A percentile compares a stretch with the other conserved stretches of the same genome.
phyloP scores from a whole-genome alignment of 371 early-diverging fungal species.

The Lichtheimia corymbifera region DNA sequence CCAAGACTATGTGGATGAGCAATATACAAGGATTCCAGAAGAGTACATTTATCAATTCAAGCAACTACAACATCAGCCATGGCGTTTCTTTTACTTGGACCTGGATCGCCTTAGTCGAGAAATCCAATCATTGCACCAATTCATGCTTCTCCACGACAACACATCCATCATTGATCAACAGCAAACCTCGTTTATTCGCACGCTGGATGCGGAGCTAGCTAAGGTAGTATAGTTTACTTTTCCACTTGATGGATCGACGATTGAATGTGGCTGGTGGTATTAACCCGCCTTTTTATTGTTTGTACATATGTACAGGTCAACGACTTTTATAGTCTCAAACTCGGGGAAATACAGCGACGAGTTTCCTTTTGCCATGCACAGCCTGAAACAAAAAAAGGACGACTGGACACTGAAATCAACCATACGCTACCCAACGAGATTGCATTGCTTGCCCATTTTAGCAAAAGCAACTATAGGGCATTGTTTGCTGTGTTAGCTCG shows the following conservation, averaged over 20 bases:
- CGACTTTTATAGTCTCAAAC: constrained; percentile 13
- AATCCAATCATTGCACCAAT: background rate
- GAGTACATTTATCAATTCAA: background rate
- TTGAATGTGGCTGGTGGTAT: too few relatives aligned
- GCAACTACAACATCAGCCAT: constrained; percentile 1
- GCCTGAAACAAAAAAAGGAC: background rate
- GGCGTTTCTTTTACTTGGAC: constrained; percentile 12
- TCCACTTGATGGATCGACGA: too few relatives aligned
- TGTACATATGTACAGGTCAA: constrained; percentile 7
- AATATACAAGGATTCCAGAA: background rate
- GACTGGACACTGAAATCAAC: background rate
- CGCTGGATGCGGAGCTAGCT: constrained; percentile 3
- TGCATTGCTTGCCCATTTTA: background rate
- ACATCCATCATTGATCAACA: too few relatives aligned
- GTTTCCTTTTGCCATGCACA: constrained; percentile 3
- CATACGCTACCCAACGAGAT: constrained; percentile 3
- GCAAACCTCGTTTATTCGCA: constrained; percentile 1
- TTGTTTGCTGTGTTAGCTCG: constrained; percentile 6
- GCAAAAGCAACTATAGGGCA: constrained; percentile 1
- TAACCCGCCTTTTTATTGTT: too few relatives aligned
- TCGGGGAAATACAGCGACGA: constrained; percentile 13
- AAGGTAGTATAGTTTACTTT: background rate
- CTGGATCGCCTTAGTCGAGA: constrained; percentile 1
- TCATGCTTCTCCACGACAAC: background rate
- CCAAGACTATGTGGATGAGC: background rate